phyloP scores from a whole-genome alignment of 805 yeast genomes.

The Scheffersomyces ergatensis region DNA sequence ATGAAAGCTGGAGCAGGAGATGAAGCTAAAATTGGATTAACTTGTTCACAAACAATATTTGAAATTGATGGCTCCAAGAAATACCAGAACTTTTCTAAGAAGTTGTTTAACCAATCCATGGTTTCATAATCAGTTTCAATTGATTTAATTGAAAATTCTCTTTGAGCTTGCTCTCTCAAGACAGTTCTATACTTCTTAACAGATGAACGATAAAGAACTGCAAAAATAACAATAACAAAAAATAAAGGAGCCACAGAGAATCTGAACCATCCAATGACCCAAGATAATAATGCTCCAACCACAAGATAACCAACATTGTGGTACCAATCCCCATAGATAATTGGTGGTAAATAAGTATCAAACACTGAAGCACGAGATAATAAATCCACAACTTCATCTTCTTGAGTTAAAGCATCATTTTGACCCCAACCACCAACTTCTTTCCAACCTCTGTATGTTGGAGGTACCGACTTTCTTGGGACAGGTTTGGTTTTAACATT shows the following conservation, averaged over 20 bases:
- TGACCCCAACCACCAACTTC: slow-evolving; percentile 88
- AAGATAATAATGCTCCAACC: slow-evolving; percentile 67
- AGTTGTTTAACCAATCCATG: slow-evolving; percentile 92
- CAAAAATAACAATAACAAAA: slow-evolving; percentile 58
- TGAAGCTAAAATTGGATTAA: slow-evolving; percentile 76
- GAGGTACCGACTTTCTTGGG: slow-evolving; percentile 54
- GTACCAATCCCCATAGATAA: slow-evolving; percentile 92
- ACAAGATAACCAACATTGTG: slow-evolving; percentile 78
- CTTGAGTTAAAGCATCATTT: slow-evolving; percentile 58
- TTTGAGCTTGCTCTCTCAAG: slow-evolving; percentile 77
- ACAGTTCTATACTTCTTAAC: slow-evolving; percentile 73
- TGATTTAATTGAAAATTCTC: slow-evolving; percentile 76
- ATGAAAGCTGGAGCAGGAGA: slow-evolving; percentile 80
- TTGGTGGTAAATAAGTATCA: slow-evolving; percentile 73
- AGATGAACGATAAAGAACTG: slow-evolving; percentile 78
- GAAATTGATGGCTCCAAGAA: slow-evolving; percentile 86
- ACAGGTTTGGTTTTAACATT: slow-evolving; percentile 33
- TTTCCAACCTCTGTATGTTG: slow-evolving; percentile 88
- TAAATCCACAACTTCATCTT: slow-evolving; percentile 73
- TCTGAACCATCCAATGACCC: slow-evolving; percentile 73
- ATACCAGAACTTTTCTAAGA: slow-evolving; percentile 89
- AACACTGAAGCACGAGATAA: slow-evolving; percentile 67
- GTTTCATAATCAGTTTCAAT: slow-evolving; percentile 90
- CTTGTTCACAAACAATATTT: slow-evolving; percentile 81
- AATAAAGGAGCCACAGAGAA: slow-evolving; percentile 82